Evolutionary conservation across 192 early-diverging fungal species (phyloP).

Genomic region (Coemansia sp.): DNA sequence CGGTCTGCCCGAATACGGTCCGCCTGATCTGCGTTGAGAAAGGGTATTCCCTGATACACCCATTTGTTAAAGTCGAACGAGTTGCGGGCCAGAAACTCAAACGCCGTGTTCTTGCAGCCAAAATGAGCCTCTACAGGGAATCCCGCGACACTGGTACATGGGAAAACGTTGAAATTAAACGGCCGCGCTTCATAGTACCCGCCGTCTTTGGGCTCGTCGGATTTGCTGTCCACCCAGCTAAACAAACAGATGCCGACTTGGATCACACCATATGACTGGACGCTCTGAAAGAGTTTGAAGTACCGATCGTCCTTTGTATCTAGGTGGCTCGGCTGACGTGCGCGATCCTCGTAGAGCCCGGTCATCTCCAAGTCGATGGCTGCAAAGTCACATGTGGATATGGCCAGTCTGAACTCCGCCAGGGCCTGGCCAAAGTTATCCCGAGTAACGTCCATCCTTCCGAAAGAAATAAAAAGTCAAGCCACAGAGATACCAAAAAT

Average conservation of each 20-base stretch:
- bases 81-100: slow-evolving; percentile 75
- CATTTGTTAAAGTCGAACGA: slow-evolving; percentile 93
- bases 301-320: slow-evolving; percentile 62
- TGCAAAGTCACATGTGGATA: slow-evolving; percentile 39
- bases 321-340: slow-evolving; percentile 28
- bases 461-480: neutral
- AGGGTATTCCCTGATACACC: slow-evolving; percentile 77
- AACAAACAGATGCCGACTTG: slow-evolving; percentile 89
- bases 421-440: slow-evolving; percentile 36
- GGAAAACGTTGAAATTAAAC: slow-evolving; percentile 92
- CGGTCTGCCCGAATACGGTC: slow-evolving; percentile 23
- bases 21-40: slow-evolving; percentile 36
- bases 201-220: neutral
- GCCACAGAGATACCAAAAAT: neutral
- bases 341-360: slow-evolving; percentile 36
- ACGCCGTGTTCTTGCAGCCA: slow-evolving; percentile 52
- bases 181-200: slow-evolving; percentile 70
- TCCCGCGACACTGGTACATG: slow-evolving; percentile 37
- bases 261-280: slow-evolving; percentile 58
- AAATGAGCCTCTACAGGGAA: slow-evolving; percentile 40
- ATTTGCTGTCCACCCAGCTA: slow-evolving; percentile 56
- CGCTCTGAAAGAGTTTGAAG: slow-evolving; percentile 53
- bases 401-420: slow-evolving; percentile 23
- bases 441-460: slow-evolving; percentile 38
- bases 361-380: slow-evolving; percentile 54